phyloP scores from a whole-genome alignment of 2,329 filamentous ascomycete species.

The Diplodia intermedia region DNA sequence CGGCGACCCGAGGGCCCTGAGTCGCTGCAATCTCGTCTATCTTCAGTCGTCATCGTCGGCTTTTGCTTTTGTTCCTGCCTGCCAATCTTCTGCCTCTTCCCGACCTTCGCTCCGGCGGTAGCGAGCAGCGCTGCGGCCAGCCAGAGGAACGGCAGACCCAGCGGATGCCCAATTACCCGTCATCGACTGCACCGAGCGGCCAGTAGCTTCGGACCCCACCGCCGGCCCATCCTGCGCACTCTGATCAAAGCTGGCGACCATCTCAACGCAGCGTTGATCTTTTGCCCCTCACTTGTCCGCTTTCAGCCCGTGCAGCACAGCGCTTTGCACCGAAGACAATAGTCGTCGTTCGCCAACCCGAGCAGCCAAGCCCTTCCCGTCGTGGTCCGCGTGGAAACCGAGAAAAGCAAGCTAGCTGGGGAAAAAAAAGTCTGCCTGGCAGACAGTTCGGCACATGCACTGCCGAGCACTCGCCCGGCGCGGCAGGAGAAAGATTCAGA shows the following conservation, averaged over 20 bases:
- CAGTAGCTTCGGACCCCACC: not conserved
- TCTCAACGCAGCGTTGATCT: too few relatives aligned
- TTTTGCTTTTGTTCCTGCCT: not conserved
- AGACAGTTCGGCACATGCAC: too few relatives aligned
- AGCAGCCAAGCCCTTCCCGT: too few relatives aligned
- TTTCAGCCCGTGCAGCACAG: not conserved
- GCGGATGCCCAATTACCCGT: too few relatives aligned
- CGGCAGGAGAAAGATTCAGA: too few relatives aligned
- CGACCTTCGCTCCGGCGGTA: not conserved
- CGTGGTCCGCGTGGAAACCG: too few relatives aligned
- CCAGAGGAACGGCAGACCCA: not conserved
- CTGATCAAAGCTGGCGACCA: too few relatives aligned
- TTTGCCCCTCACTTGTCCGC: not conserved
- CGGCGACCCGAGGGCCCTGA: not conserved
- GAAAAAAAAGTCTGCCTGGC: too few relatives aligned
- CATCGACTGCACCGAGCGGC: not conserved
- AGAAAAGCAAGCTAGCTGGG: too few relatives aligned
- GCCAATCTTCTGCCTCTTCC: slow-evolving; percentile 2
- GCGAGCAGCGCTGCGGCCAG: not conserved
- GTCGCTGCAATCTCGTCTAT: slow-evolving; percentile 1
- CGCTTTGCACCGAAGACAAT: not conserved
- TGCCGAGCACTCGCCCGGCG: too few relatives aligned
- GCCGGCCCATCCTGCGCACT: not conserved
- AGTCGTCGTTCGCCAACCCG: not conserved
- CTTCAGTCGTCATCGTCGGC: not conserved